These are phyloP conservation scores for Debaryomyces coudertii DNA, from an alignment of 1,139 yeast genomes.

Conservation along the genomic window DNA sequence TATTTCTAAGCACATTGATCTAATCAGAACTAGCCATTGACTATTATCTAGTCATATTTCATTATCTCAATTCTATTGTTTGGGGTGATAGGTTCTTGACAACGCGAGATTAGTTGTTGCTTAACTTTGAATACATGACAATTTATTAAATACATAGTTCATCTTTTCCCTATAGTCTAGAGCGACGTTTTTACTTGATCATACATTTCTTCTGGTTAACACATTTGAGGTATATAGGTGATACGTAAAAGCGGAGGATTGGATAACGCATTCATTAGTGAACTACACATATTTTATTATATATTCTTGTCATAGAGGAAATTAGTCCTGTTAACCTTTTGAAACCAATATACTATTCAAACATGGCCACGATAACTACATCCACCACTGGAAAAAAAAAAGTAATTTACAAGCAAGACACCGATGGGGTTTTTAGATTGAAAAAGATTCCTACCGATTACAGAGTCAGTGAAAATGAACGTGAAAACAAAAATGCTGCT, in stretches of 20 bases:
- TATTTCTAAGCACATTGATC: conserved; percentile 1
- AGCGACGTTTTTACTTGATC: neutral
- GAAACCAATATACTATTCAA: neutral
- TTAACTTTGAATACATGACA: neutral
- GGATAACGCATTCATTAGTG: neutral
- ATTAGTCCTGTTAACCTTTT: too few species aligned
- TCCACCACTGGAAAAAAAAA: conserved; percentile 26
- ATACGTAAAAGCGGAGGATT: neutral
- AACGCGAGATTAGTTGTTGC: neutral
- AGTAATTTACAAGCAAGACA: conserved; percentile 43
- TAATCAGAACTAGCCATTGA: conserved; percentile 1
- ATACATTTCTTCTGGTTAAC: neutral
- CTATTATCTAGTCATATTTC: neutral
- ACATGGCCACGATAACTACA: conserved; percentile 17
- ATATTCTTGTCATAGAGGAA: neutral
- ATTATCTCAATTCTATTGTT: neutral
- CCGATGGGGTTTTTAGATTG: conserved; percentile 47
- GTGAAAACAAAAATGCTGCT: conserved; percentile 20
- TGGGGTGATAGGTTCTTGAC: neutral
- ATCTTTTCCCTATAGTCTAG: neutral
- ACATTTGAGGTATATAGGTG: neutral
- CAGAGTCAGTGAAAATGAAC: conserved; percentile 12
- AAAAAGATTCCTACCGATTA: conserved; percentile 27
- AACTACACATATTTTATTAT: neutral
- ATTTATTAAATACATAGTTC: neutral